Evolutionary conservation across 192 early-diverging fungal genomes (phyloP).

Genomic region (Podochytrium sp.): DNA sequence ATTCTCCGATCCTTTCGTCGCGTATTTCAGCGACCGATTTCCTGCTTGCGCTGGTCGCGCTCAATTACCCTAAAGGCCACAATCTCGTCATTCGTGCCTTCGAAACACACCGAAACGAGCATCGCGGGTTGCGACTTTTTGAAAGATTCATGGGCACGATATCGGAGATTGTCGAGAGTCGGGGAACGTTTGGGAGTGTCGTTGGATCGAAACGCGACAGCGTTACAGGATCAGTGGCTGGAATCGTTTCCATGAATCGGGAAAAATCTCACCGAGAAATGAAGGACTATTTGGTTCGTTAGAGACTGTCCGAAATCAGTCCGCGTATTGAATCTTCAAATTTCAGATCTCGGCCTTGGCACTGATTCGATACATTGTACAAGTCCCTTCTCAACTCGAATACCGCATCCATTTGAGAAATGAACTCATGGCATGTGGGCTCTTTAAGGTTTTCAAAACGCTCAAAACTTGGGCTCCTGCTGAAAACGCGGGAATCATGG

Average conservation of each 20-base stretch:
- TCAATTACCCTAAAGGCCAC: constrained; percentile 52
- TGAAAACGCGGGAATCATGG: constrained; percentile 48
- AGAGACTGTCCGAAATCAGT: background rate
- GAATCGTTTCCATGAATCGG: constrained; percentile 32
- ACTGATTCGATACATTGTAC: constrained; percentile 44
- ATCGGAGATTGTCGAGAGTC: constrained; percentile 31
- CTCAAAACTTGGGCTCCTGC: constrained; percentile 48
- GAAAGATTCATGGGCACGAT: constrained; percentile 30
- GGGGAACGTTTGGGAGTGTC: constrained; percentile 48
- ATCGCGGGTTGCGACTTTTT: constrained; percentile 33
- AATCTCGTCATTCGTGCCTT: constrained; percentile 46
- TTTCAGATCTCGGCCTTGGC: constrained; percentile 44
- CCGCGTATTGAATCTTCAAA: background rate
- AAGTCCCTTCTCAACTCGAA: constrained; percentile 49
- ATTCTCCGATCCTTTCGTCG: constrained; percentile 45
- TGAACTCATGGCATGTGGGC: constrained; percentile 44
- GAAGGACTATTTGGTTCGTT: constrained; percentile 46
- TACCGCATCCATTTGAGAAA: constrained; percentile 51
- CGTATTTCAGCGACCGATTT: constrained; percentile 47
- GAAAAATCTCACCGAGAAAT: constrained; percentile 47
- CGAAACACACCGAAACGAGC: constrained; percentile 33
- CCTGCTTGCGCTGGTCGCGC: constrained; percentile 44
- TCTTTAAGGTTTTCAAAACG: constrained; percentile 37
- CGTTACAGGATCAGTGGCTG: background rate
- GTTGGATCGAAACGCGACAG: constrained; percentile 35